Evolutionary conservation across 2,329 filamentous ascomycete genomes (phyloP).

Genomic region (Aspergillus flavus): DNA sequence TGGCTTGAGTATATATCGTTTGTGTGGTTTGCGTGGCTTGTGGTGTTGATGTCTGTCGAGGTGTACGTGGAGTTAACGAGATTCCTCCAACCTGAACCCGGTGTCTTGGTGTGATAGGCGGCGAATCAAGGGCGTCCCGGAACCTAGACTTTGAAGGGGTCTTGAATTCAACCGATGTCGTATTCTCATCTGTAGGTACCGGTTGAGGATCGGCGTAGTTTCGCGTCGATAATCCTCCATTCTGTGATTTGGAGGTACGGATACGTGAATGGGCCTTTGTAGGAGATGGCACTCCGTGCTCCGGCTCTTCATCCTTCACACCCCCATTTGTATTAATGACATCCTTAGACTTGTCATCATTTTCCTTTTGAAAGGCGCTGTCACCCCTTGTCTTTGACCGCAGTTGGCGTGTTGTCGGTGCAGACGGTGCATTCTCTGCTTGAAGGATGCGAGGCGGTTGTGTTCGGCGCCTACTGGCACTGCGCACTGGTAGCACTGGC

Average conservation of each 20-base stretch:
- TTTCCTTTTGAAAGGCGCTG: conserved; percentile 31
- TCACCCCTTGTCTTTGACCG: conserved; percentile 39
- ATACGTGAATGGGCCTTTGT: conserved; percentile 51
- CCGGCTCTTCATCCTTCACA: conserved; percentile 51
- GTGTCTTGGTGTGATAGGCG: conserved; percentile 79
- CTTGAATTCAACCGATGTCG: conserved; percentile 45
- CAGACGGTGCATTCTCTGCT: conserved; percentile 31
- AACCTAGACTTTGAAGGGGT: conserved; percentile 57
- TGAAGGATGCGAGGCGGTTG: conserved; percentile 46
- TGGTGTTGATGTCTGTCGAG: conserved; percentile 72
- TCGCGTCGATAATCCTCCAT: conserved; percentile 30
- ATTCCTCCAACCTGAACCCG: conserved; percentile 76
- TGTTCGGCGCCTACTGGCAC: conserved; percentile 51
- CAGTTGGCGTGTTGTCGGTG: conserved; percentile 33
- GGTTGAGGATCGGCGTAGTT: neutral
- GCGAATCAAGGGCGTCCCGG: conserved; percentile 74
- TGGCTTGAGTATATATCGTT: conserved; percentile 83
- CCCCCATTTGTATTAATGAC: conserved; percentile 40
- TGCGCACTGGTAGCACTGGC: conserved; percentile 36
- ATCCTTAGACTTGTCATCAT: conserved; percentile 26
- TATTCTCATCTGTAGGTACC: conserved; percentile 46
- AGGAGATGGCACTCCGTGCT: conserved; percentile 48
- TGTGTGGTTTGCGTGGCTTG: conserved; percentile 53
- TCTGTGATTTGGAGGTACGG: conserved; percentile 41
- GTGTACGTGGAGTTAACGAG: conserved; percentile 75